Percentiles rank a stretch among this genome's conserved stretches.
These are phyloP conservation scores for Cercospora janseana DNA, from an alignment of 2,329 filamentous ascomycete genomes.

Conservation along the genomic window DNA sequence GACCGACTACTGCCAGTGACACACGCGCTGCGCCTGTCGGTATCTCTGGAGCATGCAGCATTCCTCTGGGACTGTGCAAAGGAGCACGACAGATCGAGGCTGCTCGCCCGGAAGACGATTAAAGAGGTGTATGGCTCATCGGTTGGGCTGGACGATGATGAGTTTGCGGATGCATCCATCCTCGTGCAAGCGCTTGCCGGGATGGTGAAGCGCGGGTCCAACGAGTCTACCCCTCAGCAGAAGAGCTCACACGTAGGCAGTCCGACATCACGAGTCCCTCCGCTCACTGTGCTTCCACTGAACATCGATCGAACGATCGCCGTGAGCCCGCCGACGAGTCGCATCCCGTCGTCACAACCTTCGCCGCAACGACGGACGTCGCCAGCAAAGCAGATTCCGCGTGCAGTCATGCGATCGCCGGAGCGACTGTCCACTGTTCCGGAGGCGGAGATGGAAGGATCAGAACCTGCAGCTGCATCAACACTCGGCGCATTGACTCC, in stretches of 20 bases:
- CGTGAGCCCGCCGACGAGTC: slow-evolving; percentile 29
- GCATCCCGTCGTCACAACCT: slow-evolving; percentile 9
- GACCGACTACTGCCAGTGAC: slow-evolving; percentile 78
- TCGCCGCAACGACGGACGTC: slow-evolving; percentile 5
- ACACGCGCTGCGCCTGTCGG: slow-evolving; percentile 82
- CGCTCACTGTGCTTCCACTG: slow-evolving; percentile 7
- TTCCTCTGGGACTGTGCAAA: slow-evolving; percentile 93
- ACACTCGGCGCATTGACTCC: slow-evolving; percentile 17
- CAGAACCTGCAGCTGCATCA: slow-evolving; percentile 19
- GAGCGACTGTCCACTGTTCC: slow-evolving; percentile 36
- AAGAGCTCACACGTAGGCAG: slow-evolving; percentile 15
- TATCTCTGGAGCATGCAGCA: slow-evolving; percentile 87
- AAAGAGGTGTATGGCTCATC: slow-evolving; percentile 86
- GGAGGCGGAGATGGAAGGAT: slow-evolving; percentile 28
- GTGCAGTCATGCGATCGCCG: slow-evolving; percentile 27
- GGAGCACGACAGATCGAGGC: slow-evolving; percentile 71
- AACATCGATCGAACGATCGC: slow-evolving; percentile 37
- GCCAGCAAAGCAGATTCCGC: slow-evolving; percentile 10
- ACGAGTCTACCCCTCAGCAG: slow-evolving; percentile 31
- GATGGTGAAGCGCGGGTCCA: slow-evolving; percentile 76
- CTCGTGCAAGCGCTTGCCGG: slow-evolving; percentile 81
- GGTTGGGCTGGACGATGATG: slow-evolving; percentile 92
- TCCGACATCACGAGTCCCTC: slow-evolving; percentile 15
- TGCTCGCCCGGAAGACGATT: slow-evolving; percentile 77
- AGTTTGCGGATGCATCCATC: slow-evolving; percentile 88